Percentiles rank a stretch among this genome's conserved stretches.
Conservation (phyloP, 2,329 filamentous ascomycete genomes). For the Xylaria sp. region DNA sequence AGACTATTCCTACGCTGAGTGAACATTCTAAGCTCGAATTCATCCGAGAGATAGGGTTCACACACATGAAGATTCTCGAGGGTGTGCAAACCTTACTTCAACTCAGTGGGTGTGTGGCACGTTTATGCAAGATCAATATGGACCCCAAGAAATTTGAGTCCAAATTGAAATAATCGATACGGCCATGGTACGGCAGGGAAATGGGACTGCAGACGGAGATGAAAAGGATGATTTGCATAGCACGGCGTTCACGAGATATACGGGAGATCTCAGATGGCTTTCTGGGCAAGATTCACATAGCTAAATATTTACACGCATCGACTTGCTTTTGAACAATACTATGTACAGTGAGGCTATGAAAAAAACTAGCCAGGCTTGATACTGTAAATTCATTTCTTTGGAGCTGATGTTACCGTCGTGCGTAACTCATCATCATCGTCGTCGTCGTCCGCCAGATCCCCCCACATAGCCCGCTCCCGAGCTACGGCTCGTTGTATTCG, state of each 20-base stretch:
- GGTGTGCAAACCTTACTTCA: constrained; percentile 95
- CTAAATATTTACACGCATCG: constrained; percentile 40
- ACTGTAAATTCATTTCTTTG: constrained; percentile 43
- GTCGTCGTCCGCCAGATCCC: constrained; percentile 65
- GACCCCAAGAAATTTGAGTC: constrained; percentile 80
- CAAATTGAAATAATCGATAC: constrained; percentile 43
- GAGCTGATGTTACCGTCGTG: constrained; percentile 21
- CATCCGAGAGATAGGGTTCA: constrained; percentile 98
- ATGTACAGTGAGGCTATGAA: constrained; percentile 18
- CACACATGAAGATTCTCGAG: constrained; percentile 99
- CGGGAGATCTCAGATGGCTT: constrained; percentile 18
- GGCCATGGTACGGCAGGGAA: neutral
- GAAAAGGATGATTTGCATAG: constrained; percentile 43
- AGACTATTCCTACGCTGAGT: constrained; percentile 89
- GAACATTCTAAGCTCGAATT: constrained; percentile 98
- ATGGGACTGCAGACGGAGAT: constrained; percentile 1
- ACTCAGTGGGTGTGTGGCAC: constrained; percentile 89
- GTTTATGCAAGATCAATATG: constrained; percentile 97
- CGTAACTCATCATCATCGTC: constrained; percentile 55
- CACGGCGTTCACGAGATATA: constrained; percentile 46
- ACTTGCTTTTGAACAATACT: constrained; percentile 33
- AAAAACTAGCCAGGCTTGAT: neutral
- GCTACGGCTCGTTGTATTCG: constrained; percentile 72
- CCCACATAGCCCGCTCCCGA: constrained; percentile 75
- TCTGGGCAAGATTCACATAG: constrained; percentile 33